Evolutionary conservation across 176 grass and related monocot genomes (phyloP), one percentile per base, ranked within the genome.

Genomic region (Oropetium thomaeum): DNA sequence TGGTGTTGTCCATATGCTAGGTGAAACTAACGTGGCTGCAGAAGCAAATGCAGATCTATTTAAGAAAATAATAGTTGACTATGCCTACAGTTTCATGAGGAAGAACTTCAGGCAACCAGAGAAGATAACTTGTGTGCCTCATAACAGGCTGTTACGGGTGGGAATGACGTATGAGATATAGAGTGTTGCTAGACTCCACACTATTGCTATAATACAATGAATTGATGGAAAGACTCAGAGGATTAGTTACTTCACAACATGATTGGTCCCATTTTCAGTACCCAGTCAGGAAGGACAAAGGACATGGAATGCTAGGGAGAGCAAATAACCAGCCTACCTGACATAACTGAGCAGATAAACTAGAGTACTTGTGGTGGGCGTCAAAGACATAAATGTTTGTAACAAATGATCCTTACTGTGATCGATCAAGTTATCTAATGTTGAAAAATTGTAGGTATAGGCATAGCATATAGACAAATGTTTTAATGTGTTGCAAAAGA

Each of bases 151-250:
- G 23, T 19, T 92, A 45, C 77, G 82, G 27, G 83, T 92, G 42
- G 90, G 90, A 71, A 92, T 92, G 86, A 89, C 82, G 62, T 88
- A 86, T 2, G 90, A 92, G 62, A 83, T 86, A 27, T 89, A 78
- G 44, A 40, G 4, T n/a, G 19, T 66, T 78, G 29, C 14, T 52
- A 22, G 15, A 65, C 31, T 62, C 47, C 11, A 10, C 7, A 37
- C 5, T 23, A 54, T 19, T 51, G 8, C 17, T n/a, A 7, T 5
- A 49, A 28, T 22, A 27, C 14, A 20, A 8, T 5, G 2, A 23
- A 42, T 49, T 31, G 34, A 39, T 29, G 4, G 37, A 62, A 81
- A 28, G 32, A 53, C 19, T n/a, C 25, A 42, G 40, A 5, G 16
- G 14, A 34, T 53, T 58, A 37, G 55, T 19, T 32, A 67, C 27